A percentile compares a stretch with the other conserved stretches of the same genome.
Conservation (phyloP, 331 rosid species). For the Erythrophleum ivorense region DNA sequence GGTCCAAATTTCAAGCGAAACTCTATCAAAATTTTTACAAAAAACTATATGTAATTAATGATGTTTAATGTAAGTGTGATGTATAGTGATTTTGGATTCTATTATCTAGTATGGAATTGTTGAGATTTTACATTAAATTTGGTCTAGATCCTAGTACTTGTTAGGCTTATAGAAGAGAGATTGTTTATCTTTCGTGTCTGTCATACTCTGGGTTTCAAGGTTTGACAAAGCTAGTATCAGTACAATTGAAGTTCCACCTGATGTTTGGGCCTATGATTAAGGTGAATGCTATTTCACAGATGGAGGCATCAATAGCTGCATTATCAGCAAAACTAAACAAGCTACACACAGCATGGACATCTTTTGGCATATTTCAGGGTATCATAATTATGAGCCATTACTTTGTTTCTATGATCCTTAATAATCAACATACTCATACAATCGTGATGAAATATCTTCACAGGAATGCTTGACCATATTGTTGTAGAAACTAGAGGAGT, state of each 20-base stretch:
- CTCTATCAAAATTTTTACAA: too few species aligned
- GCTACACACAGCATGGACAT: conserved; percentile 87
- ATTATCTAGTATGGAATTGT: too few species aligned
- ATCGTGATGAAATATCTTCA: conserved; percentile 26
- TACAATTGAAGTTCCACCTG: conserved; percentile 62
- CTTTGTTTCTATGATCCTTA: conserved; percentile 1
- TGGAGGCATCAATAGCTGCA: conserved; percentile 83
- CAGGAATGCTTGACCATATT: conserved; percentile 98
- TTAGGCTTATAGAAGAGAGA: too few species aligned
- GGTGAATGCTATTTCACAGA: conserved; percentile 73
- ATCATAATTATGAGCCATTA: neutral
- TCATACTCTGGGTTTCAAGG: too few species aligned
- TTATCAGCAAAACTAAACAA: conserved; percentile 75
- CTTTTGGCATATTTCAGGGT: conserved; percentile 64
- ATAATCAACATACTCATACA: conserved; percentile 8
- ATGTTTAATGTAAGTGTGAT: too few species aligned
- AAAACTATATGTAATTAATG: too few species aligned
- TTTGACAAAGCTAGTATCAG: conserved; percentile 54
- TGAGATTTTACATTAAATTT: too few species aligned
- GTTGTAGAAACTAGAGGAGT: conserved; percentile 80
- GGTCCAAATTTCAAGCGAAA: too few species aligned
- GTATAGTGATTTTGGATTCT: too few species aligned
- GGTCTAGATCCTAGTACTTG: too few species aligned
- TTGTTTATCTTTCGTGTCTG: too few species aligned
- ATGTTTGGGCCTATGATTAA: conserved; percentile 75